Evolutionary conservation across 2,329 filamentous ascomycete genomes (phyloP), one percentile per base, ranked within the genome.

Genomic region (Ophiostoma pallidulum): DNA sequence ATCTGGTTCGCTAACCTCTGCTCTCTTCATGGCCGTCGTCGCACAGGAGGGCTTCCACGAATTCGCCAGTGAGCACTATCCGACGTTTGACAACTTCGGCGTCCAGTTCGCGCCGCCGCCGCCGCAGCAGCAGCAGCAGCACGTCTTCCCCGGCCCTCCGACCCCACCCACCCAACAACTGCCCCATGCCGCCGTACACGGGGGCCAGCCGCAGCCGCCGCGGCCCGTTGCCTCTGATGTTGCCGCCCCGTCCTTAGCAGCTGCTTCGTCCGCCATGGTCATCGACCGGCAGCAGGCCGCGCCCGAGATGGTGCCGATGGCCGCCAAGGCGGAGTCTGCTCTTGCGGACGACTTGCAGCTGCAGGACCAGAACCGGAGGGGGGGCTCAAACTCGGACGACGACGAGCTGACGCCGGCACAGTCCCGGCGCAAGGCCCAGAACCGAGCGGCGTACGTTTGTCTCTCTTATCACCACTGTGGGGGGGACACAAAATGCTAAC

Each of bases 351-450:
- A 54, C 18, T 16, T 41, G 13, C 52, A 56, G 57, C 58, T 40
- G 53, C 50, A 52, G 19, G 48, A 56, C 28, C 58, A 57, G 47
- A 45, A 42, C n/a, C 60, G 59, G 28, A 62, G 57, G 37, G 61
- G 59, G 26, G 72, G 68, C 16, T 72, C 70, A 16, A 76, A 76
- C 58, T 78, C 77, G 32, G 75, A 78, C 10, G 76, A 75, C 24
- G 63, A 72, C 14, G 75, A 71, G 43, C 47, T 77, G 58, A 78
- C 74, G 19, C 76, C 75, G 0, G 74, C 75, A 6, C 75, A 79
- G 58, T 75, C 73, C 10, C 68, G 74, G 57, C 70, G 77, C 51
- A 80, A 80, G 59, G 76, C 75, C 38, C 77, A 80, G 61, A 80
- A 80, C 53, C 68, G 77, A 56, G 75, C 75, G 55, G 77, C 77